Evolutionary conservation across 768 basidiomycete genomes (phyloP).

Genomic region (Dioszegia hungarica): DNA sequence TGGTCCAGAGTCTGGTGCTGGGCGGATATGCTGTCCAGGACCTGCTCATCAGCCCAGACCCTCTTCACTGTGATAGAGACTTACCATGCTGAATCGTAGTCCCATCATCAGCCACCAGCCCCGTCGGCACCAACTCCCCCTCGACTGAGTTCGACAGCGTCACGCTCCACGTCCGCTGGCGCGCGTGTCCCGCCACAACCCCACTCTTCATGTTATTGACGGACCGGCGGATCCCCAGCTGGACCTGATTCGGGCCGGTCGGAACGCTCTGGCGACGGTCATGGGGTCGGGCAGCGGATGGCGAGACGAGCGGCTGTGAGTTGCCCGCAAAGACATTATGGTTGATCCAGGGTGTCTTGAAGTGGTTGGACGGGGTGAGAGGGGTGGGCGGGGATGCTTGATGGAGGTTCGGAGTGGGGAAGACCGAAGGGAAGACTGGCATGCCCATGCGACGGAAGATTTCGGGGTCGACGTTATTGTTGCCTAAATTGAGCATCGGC

Average conservation of each 20-base stretch:
- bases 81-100: slow-evolving; percentile 33
- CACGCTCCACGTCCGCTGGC: slow-evolving; percentile 28
- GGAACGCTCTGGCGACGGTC: neutral
- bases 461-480: neutral
- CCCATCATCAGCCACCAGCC: slow-evolving; percentile 30
- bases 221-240: neutral
- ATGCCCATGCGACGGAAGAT: neutral
- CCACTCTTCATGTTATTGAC: neutral
- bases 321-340: slow-evolving; percentile 29
- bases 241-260: neutral
- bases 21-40: slow-evolving; percentile 39
- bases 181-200: neutral
- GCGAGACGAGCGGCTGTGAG: neutral
- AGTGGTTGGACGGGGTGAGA: slow-evolving; percentile 3
- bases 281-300: neutral
- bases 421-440: no score
- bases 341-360: slow-evolving; percentile 21
- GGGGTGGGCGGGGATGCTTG: slow-evolving; percentile 10
- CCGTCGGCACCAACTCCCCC: slow-evolving; percentile 24
- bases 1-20: slow-evolving; percentile 29
- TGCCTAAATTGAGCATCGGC: neutral
- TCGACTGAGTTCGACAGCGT: slow-evolving; percentile 17
- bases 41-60: slow-evolving; percentile 14
- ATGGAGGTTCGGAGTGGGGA: neutral
- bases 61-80: neutral